Evolutionary conservation across 805 yeast species (phyloP).

Genomic region (Myxozyma sirexii): DNA sequence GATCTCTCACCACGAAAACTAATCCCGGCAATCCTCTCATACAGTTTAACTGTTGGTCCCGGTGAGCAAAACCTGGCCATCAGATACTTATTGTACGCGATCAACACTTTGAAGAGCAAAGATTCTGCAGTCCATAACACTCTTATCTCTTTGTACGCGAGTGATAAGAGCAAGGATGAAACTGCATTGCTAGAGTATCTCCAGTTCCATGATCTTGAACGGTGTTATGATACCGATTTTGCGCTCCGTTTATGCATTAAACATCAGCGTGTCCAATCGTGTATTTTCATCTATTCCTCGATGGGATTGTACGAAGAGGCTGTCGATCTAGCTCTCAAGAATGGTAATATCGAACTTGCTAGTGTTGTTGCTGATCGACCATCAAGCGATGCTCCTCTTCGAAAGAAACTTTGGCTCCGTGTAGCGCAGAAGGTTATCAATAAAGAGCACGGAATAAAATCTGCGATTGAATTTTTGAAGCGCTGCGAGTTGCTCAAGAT

Average conservation of each 20-base stretch:
- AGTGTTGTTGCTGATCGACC: conserved; percentile 59
- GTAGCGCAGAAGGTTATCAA: conserved; percentile 57
- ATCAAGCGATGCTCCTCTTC: conserved; percentile 51
- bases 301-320: conserved; percentile 79
- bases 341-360: conserved; percentile 62
- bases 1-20: conserved; percentile 63
- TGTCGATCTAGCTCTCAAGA: conserved; percentile 66
- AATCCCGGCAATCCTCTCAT: conserved; percentile 74
- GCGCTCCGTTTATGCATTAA: conserved; percentile 72
- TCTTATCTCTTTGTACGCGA: conserved; percentile 65
- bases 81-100: conserved; percentile 60
- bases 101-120: conserved; percentile 49
- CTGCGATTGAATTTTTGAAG: conserved; percentile 39
- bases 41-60: conserved; percentile 44
- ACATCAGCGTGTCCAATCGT: conserved; percentile 60
- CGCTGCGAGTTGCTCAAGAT: conserved; percentile 51
- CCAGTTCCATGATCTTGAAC: conserved; percentile 44
- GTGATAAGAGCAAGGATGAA: conserved; percentile 50
- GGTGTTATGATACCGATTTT: conserved; percentile 66
- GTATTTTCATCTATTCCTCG: conserved; percentile 71
- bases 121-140: conserved; percentile 67
- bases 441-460: conserved; percentile 39
- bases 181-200: conserved; percentile 54
- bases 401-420: conserved; percentile 74
- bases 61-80: conserved; percentile 63